A percentile compares a stretch with the other conserved stretches of the same genome.
These are phyloP conservation scores for Trametes elegans DNA, from an alignment of 768 basidiomycete genomes.

Conservation along the genomic window DNA sequence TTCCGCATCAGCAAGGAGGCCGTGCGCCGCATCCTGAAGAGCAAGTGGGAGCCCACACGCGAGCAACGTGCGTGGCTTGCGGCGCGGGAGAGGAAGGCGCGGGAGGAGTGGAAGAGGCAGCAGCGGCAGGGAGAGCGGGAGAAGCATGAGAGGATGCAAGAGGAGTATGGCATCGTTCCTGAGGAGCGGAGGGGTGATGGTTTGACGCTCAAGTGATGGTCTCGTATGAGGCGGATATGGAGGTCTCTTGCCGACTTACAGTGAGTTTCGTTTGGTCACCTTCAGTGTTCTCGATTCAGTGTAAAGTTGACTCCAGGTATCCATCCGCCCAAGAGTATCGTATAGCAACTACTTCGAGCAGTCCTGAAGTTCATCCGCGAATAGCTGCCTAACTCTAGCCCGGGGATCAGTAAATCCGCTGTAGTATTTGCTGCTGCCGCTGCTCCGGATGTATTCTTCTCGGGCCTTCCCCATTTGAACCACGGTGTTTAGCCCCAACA, in stretches of 20 bases:
- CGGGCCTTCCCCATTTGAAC: slow-evolving; percentile 12
- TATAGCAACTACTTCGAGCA: too few relatives aligned
- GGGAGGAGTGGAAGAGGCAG: slow-evolving; percentile 21
- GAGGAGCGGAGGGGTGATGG: slow-evolving; percentile 6
- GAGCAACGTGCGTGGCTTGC: slow-evolving; percentile 32
- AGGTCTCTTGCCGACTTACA: not conserved
- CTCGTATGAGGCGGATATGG: not conserved
- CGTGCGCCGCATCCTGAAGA: slow-evolving; percentile 47
- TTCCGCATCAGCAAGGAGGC: slow-evolving; percentile 54
- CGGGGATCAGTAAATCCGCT: not conserved
- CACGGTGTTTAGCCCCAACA: slow-evolving; percentile 4
- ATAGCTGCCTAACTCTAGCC: not conserved
- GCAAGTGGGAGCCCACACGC: slow-evolving; percentile 39
- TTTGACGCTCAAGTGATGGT: slow-evolving; percentile 10
- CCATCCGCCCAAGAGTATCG: too few relatives aligned
- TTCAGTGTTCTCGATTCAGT: not conserved
- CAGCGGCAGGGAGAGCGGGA: slow-evolving; percentile 19
- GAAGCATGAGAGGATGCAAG: slow-evolving; percentile 6
- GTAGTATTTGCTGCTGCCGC: too few relatives aligned
- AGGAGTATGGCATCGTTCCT: not conserved
- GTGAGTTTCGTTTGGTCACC: not conserved
- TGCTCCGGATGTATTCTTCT: not conserved
- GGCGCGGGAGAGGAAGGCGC: slow-evolving; percentile 29
- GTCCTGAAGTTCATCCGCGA: not conserved
- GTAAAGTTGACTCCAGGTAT: too few relatives aligned